Conservation (phyloP, 1,284 basidiomycete species). For the Chalciporus sp. region DNA sequence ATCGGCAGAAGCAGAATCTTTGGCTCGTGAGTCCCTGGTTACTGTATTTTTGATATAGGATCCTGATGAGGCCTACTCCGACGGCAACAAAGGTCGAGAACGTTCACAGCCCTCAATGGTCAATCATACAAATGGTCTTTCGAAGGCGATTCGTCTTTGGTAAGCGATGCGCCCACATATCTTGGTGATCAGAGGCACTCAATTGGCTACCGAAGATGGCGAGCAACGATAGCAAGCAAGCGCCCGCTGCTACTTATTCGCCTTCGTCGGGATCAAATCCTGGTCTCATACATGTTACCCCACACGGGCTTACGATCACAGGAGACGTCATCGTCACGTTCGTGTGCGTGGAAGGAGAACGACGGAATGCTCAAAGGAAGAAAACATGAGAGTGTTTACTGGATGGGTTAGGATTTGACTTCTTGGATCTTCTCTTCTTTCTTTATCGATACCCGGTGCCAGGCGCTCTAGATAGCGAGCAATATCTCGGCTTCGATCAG, state of each 20-base stretch:
- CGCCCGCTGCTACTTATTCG: slow-evolving; percentile 33
- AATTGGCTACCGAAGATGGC: slow-evolving; percentile 24
- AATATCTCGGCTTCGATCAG: neutral
- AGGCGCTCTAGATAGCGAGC: neutral
- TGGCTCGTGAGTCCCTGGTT: slow-evolving; percentile 29
- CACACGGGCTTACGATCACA: slow-evolving; percentile 36
- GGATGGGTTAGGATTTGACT: neutral
- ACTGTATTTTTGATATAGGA: neutral
- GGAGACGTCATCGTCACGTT: slow-evolving; percentile 36
- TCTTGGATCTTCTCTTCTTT: neutral
- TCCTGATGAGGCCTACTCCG: neutral
- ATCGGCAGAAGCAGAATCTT: slow-evolving; percentile 29
- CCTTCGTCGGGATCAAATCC: slow-evolving; percentile 30
- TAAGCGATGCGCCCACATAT: slow-evolving; percentile 14
- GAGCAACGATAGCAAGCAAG: slow-evolving; percentile 37
- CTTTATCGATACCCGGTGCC: neutral
- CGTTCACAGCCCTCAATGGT: slow-evolving; percentile 37
- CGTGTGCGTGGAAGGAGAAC: slow-evolving; percentile 37
- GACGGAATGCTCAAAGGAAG: slow-evolving; percentile 31
- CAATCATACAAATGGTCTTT: slow-evolving; percentile 39
- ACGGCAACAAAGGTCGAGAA: slow-evolving; percentile 27
- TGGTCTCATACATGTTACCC: slow-evolving; percentile 35
- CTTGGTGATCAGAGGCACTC: neutral
- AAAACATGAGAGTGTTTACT: neutral
- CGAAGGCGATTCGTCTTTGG: slow-evolving; percentile 35